Evolutionary conservation across 2,329 filamentous ascomycete species (phyloP), one percentile per base, ranked within the genome.

Genomic region (Colletotrichum sp.): DNA sequence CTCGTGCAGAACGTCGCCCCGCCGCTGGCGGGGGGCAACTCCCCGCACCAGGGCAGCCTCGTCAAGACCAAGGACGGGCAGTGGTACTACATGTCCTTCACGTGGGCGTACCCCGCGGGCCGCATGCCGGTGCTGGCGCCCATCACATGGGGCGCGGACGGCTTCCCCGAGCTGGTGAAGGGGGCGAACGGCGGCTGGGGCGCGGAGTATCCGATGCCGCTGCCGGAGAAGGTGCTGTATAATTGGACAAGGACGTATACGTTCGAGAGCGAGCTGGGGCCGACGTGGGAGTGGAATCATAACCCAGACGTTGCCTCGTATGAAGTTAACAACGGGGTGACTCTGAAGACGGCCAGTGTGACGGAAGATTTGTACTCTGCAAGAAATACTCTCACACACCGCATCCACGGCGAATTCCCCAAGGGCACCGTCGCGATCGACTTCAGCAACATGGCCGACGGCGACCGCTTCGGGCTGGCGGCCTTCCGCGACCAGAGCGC

Each of bases 281-380:
- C 85, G 0, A 82, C 87, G 3, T 92, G 89, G 89, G 90, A 92
- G 80, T 92, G 90, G 90, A 93, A 92, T 79, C 91, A 92, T 78
- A 92, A 92, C 80, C 91, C 91, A 0, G 89, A 92, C 71, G 84
- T 82, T 1, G 83, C 81, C 12, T 88, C 86, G 10, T 92, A 82
- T 78, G 80, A 79, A 3, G 83, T 91, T 13, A 80, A 84, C 55
- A 82, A 86, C 34, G 87, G 88, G 3, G 79, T 92, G 4, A 85
- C 83, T 0, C 83, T 92, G 2, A 82, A 81, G 32, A 88, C 90
- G 3, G 88, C 88, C 2, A 89, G 87, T 0, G 85, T 91, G 1
- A 92, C 90, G 0, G 81, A 83, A 16, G 90, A 92, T 78, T 80
- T 92, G 3, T 89, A 85, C 71, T 78, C 79, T 0, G 87, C 88